These are phyloP conservation scores for Rhodofomes roseus DNA, from an alignment of 1,284 basidiomycete genomes.

Conservation along the genomic window DNA sequence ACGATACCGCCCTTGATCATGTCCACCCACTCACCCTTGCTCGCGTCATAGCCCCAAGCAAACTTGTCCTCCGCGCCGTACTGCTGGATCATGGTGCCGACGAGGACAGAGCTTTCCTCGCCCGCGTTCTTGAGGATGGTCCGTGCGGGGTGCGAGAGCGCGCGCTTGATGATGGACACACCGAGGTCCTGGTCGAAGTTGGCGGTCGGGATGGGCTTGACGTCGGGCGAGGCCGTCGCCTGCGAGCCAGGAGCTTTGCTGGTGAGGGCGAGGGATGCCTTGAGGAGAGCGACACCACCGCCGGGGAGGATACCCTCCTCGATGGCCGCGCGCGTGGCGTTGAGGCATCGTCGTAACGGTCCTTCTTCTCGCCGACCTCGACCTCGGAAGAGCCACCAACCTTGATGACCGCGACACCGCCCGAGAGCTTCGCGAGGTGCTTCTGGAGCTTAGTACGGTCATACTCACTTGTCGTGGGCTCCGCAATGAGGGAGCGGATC, in stretches of 20 bases:
- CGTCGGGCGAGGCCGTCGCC: slow-evolving; percentile 39
- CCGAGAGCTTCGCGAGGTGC: slow-evolving; percentile 91
- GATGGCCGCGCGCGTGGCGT: slow-evolving; percentile 95
- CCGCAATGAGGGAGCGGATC: slow-evolving; percentile 82
- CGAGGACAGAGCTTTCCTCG: slow-evolving; percentile 92
- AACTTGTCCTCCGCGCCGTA: slow-evolving; percentile 71
- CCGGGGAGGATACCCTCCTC: slow-evolving; percentile 98
- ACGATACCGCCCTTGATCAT: slow-evolving; percentile 95
- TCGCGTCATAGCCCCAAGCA: slow-evolving; percentile 88
- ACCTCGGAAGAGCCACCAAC: slow-evolving; percentile 94
- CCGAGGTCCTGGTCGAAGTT: slow-evolving; percentile 99
- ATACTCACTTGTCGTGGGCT: slow-evolving; percentile 87
- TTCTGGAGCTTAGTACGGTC: slow-evolving; percentile 97
- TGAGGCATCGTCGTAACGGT: slow-evolving; percentile 98
- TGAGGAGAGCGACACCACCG: slow-evolving; percentile 89
- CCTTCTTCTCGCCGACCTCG: slow-evolving; percentile 99
- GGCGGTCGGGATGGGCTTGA: slow-evolving; percentile 66
- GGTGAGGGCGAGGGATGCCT: slow-evolving; percentile 80
- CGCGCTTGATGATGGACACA: slow-evolving; percentile 89
- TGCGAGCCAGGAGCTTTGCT: slow-evolving; percentile 48
- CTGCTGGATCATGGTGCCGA: slow-evolving; percentile 77
- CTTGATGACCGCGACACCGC: slow-evolving; percentile 98
- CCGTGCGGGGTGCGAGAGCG: slow-evolving; percentile 80
- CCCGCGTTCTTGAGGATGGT: slow-evolving; percentile 95
- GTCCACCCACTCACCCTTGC: slow-evolving; percentile 89